Conservation (phyloP, 148 eudicot genomes). For the Amaranthus cruentus region DNA sequence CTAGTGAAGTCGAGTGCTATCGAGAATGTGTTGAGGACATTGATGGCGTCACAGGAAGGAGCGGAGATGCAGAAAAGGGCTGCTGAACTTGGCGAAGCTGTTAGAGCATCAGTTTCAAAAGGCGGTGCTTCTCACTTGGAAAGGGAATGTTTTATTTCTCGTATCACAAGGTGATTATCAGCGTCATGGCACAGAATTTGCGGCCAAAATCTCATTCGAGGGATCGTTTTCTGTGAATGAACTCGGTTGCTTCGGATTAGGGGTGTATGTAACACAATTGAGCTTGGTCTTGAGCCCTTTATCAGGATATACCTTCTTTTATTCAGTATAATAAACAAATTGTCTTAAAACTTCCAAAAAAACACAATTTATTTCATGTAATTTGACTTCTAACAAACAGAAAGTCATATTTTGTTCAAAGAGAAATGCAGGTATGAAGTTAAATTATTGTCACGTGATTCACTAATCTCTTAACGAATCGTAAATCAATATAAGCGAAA, state of each 20-base stretch:
- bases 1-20: constrained; percentile 27
- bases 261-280: neutral
- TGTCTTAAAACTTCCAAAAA: too few species aligned
- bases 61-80: constrained; percentile 42
- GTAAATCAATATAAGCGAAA: too few species aligned
- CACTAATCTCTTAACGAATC: too few species aligned
- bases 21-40: constrained; percentile 29
- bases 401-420: too few species aligned
- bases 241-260: neutral
- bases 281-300: neutral
- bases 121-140: constrained; percentile 47
- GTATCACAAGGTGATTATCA: constrained; percentile 38
- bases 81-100: constrained; percentile 24
- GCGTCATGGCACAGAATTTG: neutral
- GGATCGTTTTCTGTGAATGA: neutral
- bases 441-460: too few species aligned
- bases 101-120: constrained; percentile 30
- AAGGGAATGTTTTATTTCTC: constrained; percentile 50
- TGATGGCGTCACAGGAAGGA: constrained; percentile 48
- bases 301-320: neutral
- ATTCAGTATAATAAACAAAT: too few species aligned
- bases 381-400: too few species aligned
- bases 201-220: neutral
- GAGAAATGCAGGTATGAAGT: too few species aligned
- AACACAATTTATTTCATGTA: too few species aligned